Evolutionary conservation across 768 basidiomycete species (phyloP), one percentile per base, ranked within the genome.

Genomic region (Tephrocybe sp.): DNA sequence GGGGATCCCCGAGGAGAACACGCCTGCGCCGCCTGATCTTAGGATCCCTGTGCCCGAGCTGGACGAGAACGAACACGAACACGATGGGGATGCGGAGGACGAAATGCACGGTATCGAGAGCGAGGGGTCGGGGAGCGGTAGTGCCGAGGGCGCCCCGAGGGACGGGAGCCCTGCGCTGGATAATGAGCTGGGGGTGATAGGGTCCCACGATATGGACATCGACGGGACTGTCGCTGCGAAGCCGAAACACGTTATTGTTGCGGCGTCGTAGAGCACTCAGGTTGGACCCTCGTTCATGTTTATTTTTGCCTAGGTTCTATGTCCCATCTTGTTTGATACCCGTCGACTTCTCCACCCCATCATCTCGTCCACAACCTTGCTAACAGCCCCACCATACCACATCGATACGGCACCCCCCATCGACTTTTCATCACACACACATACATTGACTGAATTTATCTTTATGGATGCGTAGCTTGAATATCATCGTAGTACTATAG

Each of bases 61-160:
- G 28, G 49, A 45, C 26, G 53, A 42, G 35, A 9, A 36, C 34
- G 44, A 5, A 1, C 31, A 36, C 12, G 18, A 15, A 44, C 2
- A 28, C 7, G 34, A 50, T 19, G 42, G n/a, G 43, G 28, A 39
- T 19, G 45, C 27, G 22, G 43, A 47, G n/a, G 44, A 50, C 22
- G 47, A 34, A 44, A 54, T 47, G 51, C 35, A 22, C 2, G 52
- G 41, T 25, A 37, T 48, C 3, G 59, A 56, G 28, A 52, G 45
- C 44, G 53, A 53, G 15, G 51, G 55, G 16, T 45, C 49, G 26
- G 53, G 56, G 6, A 54, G 53, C 34, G 43, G 50, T 6, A 21
- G 16, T n/a, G 25, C 16, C 19, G 41, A 21, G 31, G 46, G 36
- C 18, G 36, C 36, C 9, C 16, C n/a, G 16, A 37, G 39, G 35